phyloP scores from a whole-genome alignment of 208 protist genomes.

The Wallacemonas rigidus region DNA sequence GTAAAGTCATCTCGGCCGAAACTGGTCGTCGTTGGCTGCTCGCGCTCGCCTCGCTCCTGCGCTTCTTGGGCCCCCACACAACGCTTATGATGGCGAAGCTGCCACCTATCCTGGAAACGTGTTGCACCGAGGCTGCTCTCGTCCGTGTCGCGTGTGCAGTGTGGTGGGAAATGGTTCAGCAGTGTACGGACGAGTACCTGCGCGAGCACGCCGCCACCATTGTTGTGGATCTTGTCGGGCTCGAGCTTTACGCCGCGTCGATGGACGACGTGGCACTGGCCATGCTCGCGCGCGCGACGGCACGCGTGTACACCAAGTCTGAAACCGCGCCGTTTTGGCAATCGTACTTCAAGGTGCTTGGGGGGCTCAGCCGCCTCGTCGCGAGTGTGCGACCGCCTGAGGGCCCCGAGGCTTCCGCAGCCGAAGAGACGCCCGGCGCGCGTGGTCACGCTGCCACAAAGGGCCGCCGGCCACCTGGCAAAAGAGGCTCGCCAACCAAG shows the following conservation, averaged over 20 bases:
- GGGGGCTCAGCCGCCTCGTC: slow-evolving; percentile 52
- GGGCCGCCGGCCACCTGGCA: background rate
- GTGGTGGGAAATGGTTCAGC: slow-evolving; percentile 60
- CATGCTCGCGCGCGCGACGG: slow-evolving; percentile 39
- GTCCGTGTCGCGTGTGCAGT: slow-evolving; percentile 50
- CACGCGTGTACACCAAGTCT: slow-evolving; percentile 43
- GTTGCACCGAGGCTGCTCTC: slow-evolving; percentile 31
- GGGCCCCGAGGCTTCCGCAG: background rate
- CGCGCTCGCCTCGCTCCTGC: slow-evolving; percentile 59
- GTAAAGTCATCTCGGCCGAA: slow-evolving; percentile 26
- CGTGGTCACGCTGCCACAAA: no score
- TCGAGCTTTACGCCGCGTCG: slow-evolving; percentile 45
- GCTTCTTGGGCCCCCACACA: slow-evolving; percentile 62
- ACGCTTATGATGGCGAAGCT: slow-evolving; percentile 83
- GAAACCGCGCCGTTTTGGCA: slow-evolving; percentile 54
- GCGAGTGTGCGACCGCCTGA: slow-evolving; percentile 1
- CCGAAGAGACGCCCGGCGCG: background rate
- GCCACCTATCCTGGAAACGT: slow-evolving; percentile 67
- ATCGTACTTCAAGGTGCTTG: slow-evolving; percentile 62
- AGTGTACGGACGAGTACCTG: slow-evolving; percentile 70
- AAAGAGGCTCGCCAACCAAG: background rate
- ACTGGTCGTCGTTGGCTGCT: slow-evolving; percentile 70
- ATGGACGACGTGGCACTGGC: slow-evolving; percentile 21
- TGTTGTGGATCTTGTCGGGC: slow-evolving; percentile 67
- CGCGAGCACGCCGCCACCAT: slow-evolving; percentile 67